A percentile compares a stretch with the other conserved stretches of the same genome.
Evolutionary conservation across 805 yeast genomes (phyloP).

Genomic region (Jamesozyma spencerorum): DNA sequence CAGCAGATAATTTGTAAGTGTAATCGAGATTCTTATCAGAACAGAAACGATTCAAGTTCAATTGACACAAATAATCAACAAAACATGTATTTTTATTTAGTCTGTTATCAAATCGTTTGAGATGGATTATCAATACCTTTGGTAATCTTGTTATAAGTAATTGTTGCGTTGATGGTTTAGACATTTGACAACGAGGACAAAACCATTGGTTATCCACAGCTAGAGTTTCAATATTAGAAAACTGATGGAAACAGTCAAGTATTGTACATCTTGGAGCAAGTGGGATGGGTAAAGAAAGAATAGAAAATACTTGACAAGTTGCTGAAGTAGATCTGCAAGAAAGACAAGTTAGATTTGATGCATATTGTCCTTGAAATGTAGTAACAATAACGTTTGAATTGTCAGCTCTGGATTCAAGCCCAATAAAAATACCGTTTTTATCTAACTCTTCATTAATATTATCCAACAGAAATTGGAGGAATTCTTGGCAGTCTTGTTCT

Average conservation of each 20-base stretch:
- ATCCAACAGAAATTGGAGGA: constrained; percentile 77
- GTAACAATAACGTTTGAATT: constrained; percentile 76
- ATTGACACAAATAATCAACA: constrained; percentile 55
- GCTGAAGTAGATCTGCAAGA: constrained; percentile 72
- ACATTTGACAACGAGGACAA: constrained; percentile 65
- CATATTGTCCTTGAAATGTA: constrained; percentile 80
- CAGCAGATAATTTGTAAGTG: constrained; percentile 60
- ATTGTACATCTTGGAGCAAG: constrained; percentile 27
- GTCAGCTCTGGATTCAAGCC: too few relatives aligned
- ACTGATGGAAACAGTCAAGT: constrained; percentile 65
- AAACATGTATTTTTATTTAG: constrained; percentile 50
- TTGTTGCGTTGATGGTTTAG: constrained; percentile 56
- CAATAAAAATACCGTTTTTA: background rate
- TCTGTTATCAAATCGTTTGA: constrained; percentile 60
- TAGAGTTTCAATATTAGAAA: constrained; percentile 62
- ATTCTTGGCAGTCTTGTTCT: constrained; percentile 93
- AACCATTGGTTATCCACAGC: constrained; percentile 78
- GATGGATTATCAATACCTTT: constrained; percentile 65
- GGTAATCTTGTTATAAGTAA: constrained; percentile 73
- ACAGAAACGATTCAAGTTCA: constrained; percentile 69
- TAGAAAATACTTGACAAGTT: constrained; percentile 75
- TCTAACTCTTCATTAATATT: constrained; percentile 85
- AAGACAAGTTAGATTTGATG: constrained; percentile 67
- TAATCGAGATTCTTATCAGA: constrained; percentile 25
- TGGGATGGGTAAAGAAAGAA: constrained; percentile 55